Conservation (phyloP, 164 flowering plant species). For the Annona cherimola region DNA sequence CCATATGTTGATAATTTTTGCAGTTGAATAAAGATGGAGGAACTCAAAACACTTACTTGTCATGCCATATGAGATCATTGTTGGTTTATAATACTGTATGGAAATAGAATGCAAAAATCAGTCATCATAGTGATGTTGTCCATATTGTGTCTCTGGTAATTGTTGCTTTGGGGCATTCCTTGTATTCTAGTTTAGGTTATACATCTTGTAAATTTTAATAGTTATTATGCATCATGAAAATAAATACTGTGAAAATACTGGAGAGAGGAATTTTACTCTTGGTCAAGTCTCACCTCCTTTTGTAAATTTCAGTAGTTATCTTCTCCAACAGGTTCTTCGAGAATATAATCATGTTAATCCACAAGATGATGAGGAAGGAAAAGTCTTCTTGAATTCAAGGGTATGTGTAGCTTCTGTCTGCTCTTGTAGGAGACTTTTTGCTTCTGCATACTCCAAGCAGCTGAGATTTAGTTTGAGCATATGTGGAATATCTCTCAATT, state of each 20-base stretch:
- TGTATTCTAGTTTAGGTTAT: neutral
- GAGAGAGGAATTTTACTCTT: neutral
- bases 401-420: constrained; percentile 33
- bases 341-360: constrained; percentile 98
- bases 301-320: neutral
- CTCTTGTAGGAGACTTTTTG: neutral
- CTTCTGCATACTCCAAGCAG: neutral
- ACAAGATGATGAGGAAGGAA: constrained; percentile 94
- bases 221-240: no score
- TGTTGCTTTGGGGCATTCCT: neutral
- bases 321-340: constrained; percentile 69
- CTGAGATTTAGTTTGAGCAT: neutral
- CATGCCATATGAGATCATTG: neutral
- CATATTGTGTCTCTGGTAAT: neutral
- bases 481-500: neutral
- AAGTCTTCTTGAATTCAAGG: constrained; percentile 64
- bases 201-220: neutral
- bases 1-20: neutral
- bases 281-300: neutral
- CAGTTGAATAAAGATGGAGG: no score
- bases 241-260: neutral
- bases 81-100: neutral
- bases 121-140: no score
- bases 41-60: neutral
- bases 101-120: no score